Percentiles rank a stretch among this genome's conserved stretches.
Conservation (phyloP, 2,329 filamentous ascomycete species). For the Lachnellula cervina region DNA sequence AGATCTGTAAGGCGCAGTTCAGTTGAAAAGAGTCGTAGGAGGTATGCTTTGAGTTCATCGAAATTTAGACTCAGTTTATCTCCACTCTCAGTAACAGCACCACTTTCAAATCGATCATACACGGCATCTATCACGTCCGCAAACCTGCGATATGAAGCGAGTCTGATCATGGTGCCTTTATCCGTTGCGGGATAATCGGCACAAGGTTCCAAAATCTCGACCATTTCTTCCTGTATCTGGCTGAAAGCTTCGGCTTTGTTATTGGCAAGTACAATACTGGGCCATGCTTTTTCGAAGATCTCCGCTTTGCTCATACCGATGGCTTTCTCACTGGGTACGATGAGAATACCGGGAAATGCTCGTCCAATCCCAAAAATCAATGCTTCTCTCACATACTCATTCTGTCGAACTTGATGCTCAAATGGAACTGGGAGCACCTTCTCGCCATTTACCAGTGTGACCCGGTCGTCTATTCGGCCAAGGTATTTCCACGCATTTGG, state of each 20-base stretch:
- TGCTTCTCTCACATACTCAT: constrained; percentile 48
- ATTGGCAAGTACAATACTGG: constrained; percentile 48
- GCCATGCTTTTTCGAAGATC: constrained; percentile 44
- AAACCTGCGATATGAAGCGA: constrained; percentile 43
- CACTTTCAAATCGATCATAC: constrained; percentile 30
- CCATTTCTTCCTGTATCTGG: constrained; percentile 46
- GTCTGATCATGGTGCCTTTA: constrained; percentile 49
- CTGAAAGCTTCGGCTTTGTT: constrained; percentile 45
- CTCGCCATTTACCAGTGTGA: constrained; percentile 43
- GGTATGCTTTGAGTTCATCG: constrained; percentile 29
- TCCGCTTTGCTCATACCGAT: constrained; percentile 37
- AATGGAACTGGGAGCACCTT: constrained; percentile 41
- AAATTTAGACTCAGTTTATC: constrained; percentile 19
- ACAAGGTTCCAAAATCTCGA: constrained; percentile 42
- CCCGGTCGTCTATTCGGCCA: constrained; percentile 39
- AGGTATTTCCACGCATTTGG: constrained; percentile 41
- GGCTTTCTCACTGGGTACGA: constrained; percentile 44
- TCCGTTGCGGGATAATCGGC: constrained; percentile 43
- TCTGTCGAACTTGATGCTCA: constrained; percentile 49
- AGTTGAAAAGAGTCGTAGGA: constrained; percentile 14
- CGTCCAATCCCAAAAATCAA: constrained; percentile 52
- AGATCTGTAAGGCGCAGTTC: constrained; percentile 11
- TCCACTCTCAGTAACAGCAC: background rate
- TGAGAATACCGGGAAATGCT: constrained; percentile 46
- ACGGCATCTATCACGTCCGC: constrained; percentile 37